These are phyloP conservation scores for Debaryomyces castellii DNA, from an alignment of 805 yeast genomes.

Conservation along the genomic window DNA sequence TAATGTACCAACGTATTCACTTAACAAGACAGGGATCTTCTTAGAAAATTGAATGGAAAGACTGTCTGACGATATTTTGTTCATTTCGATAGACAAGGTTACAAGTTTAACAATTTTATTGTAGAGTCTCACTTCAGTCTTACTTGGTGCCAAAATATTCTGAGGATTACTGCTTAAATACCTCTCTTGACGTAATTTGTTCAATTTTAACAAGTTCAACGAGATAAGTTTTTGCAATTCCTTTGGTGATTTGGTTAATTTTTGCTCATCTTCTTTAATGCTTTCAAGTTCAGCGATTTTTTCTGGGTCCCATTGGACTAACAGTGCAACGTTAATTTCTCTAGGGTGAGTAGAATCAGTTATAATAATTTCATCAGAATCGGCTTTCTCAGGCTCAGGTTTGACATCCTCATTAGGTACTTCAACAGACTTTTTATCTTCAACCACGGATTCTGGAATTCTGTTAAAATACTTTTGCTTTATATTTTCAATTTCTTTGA, in stretches of 20 bases:
- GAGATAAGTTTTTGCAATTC: constrained; percentile 36
- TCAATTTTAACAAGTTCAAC: constrained; percentile 28
- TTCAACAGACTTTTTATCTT: background rate
- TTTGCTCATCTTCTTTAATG: constrained; percentile 22
- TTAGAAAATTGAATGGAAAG: constrained; percentile 33
- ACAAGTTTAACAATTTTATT: constrained; percentile 28
- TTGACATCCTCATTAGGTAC: constrained; percentile 3
- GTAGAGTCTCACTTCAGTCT: constrained; percentile 27
- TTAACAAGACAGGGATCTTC: constrained; percentile 65
- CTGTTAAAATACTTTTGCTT: constrained; percentile 14
- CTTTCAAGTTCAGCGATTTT: constrained; percentile 21
- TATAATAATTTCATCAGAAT: background rate
- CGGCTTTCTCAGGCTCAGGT: background rate
- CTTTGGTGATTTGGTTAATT: constrained; percentile 24
- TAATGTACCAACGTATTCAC: constrained; percentile 74
- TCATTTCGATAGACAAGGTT: constrained; percentile 30
- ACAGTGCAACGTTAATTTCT: constrained; percentile 28
- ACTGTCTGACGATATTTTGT: constrained; percentile 22
- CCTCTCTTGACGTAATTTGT: constrained; percentile 41
- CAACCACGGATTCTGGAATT: constrained; percentile 3
- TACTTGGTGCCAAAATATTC: constrained; percentile 24
- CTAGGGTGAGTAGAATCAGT: constrained; percentile 3
- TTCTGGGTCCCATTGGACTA: constrained; percentile 37
- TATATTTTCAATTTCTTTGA: constrained; percentile 26
- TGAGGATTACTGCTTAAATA: constrained; percentile 27